Conservation (phyloP, 257 asterid genomes). For the Penstemon newberryi region DNA sequence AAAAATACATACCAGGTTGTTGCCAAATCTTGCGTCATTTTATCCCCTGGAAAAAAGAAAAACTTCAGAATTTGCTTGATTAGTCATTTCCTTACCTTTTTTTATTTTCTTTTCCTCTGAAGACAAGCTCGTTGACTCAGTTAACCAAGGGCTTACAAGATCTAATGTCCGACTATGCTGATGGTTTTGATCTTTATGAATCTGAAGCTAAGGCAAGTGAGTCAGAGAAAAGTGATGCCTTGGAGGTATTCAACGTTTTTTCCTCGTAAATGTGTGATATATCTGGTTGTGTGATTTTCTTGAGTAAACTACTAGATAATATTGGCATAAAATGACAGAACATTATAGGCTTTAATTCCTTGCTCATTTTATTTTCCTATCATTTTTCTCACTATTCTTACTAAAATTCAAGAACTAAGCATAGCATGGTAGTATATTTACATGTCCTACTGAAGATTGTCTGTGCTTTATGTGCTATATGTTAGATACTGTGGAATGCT, state of each 20-base stretch:
- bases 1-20: conserved; percentile 1
- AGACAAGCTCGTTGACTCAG: conserved; percentile 75
- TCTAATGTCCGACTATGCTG: conserved; percentile 56
- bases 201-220: conserved; percentile 67
- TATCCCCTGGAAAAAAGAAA: conserved; percentile 9
- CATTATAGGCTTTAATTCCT: too few species aligned
- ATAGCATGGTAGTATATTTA: background rate
- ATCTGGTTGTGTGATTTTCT: too few species aligned
- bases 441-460: background rate
- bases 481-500: conserved; percentile 7
- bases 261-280: conserved; percentile 9
- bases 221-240: conserved; percentile 80
- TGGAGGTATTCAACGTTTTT: conserved; percentile 64
- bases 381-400: too few species aligned
- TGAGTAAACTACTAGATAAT: too few species aligned
- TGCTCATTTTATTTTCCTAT: too few species aligned
- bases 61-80: background rate
- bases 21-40: conserved; percentile 19
- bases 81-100: conserved; percentile 4
- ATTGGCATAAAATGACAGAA: too few species aligned
- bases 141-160: conserved; percentile 63
- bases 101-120: conserved; percentile 24
- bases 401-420: too few species aligned
- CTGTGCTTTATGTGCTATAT: conserved; percentile 9
- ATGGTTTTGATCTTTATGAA: conserved; percentile 57